phyloP scores from a whole-genome alignment of 106 monocot species.

The Dioscorea alata region DNA sequence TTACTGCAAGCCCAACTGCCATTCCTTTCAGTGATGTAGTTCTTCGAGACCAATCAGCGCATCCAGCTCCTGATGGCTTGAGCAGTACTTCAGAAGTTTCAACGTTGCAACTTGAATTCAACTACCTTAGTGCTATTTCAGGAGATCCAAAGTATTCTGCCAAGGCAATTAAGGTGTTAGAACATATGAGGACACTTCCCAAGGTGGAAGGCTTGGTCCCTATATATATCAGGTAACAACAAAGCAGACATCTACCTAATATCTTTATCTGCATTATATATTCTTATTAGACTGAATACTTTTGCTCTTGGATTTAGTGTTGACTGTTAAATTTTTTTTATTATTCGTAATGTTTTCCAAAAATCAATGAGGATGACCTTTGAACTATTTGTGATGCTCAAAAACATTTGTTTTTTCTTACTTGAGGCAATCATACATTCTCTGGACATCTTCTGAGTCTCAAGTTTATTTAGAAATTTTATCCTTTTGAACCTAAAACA shows the following conservation, averaged over 20 bases:
- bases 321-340: too few species aligned
- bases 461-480: too few species aligned
- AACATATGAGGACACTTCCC: constrained; percentile 73
- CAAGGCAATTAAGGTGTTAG: constrained; percentile 81
- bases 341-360: too few species aligned
- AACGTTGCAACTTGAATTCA: constrained; percentile 86
- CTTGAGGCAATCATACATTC: too few species aligned
- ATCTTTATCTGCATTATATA: too few species aligned
- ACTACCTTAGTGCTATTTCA: constrained; percentile 77
- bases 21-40: constrained; percentile 94
- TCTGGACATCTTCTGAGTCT: too few species aligned
- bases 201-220: constrained; percentile 88
- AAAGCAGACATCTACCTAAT: not conserved
- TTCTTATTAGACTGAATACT: too few species aligned
- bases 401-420: too few species aligned
- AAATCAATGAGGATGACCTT: too few species aligned
- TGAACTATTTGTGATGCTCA: too few species aligned
- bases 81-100: constrained; percentile 95
- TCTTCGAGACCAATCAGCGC: constrained; percentile 66
- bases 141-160: constrained; percentile 76
- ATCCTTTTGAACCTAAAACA: too few species aligned
- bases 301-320: too few species aligned
- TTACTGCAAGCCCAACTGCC: constrained; percentile 79
- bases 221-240: constrained; percentile 76
- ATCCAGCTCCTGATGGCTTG: constrained; percentile 83